Evolutionary conservation across 2,329 filamentous ascomycete genomes (phyloP).

Genomic region (Orbilia javanica): DNA sequence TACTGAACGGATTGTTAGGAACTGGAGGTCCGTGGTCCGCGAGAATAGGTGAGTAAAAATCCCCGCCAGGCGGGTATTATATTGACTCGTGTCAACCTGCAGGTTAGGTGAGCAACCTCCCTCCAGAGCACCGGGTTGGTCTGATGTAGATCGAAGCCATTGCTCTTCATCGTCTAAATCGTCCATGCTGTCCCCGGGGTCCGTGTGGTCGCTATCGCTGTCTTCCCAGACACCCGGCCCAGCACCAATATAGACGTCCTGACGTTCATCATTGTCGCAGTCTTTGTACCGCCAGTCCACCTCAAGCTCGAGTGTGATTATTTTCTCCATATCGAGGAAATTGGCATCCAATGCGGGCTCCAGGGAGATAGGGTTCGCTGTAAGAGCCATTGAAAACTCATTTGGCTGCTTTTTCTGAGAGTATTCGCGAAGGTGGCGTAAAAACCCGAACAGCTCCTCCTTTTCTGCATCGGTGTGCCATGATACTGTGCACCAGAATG

Average conservation of each 20-base stretch:
- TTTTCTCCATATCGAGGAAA: constrained; percentile 2
- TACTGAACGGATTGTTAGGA: background rate
- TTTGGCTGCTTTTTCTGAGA: background rate
- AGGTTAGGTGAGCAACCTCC: background rate
- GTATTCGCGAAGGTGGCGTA: constrained; percentile 4
- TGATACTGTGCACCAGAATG: background rate
- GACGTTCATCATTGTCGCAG: background rate
- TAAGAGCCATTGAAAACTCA: constrained; percentile 7
- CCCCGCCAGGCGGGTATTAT: constrained; percentile 4
- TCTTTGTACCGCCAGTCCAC: constrained; percentile 10
- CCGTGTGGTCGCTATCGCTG: constrained; percentile 7
- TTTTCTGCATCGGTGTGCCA: background rate
- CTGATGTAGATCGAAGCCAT: background rate
- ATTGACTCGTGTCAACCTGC: constrained; percentile 2
- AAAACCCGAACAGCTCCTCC: constrained; percentile 6
- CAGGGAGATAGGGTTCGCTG: background rate
- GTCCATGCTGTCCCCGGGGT: background rate
- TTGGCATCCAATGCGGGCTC: background rate
- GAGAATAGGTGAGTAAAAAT: constrained; percentile 11
- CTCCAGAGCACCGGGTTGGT: background rate
- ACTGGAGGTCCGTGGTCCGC: background rate
- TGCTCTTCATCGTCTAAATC: background rate
- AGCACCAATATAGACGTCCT: background rate
- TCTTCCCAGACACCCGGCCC: background rate
- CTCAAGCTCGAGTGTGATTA: background rate